Percentiles rank a stretch among this genome's conserved stretches.
Evolutionary conservation across 768 basidiomycete genomes (phyloP).

Genomic region (Phlebiopsis gigantea): DNA sequence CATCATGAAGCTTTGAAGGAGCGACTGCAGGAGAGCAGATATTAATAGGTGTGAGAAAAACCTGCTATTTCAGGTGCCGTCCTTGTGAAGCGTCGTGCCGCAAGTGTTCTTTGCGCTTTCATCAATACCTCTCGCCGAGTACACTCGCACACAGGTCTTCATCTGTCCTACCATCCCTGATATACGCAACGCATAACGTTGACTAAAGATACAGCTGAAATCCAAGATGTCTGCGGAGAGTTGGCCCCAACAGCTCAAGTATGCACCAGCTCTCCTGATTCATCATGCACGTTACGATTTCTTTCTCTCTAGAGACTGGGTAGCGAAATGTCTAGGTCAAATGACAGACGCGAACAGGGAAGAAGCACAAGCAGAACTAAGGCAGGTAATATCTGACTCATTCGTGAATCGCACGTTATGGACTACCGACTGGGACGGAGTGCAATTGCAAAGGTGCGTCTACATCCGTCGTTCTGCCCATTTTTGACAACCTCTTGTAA

Average conservation of each 20-base stretch:
- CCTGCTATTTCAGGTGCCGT: neutral
- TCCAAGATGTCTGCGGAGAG: slow-evolving; percentile 42
- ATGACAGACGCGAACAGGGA: slow-evolving; percentile 84
- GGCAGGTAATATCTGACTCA: slow-evolving; percentile 93
- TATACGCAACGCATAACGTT: neutral
- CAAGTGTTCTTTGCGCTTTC: neutral
- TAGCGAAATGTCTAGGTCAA: slow-evolving; percentile 86
- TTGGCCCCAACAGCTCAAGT: slow-evolving; percentile 82
- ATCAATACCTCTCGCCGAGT: neutral
- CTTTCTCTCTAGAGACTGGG: slow-evolving; percentile 75
- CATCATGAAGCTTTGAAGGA: neutral
- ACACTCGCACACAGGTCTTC: neutral
- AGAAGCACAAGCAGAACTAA: slow-evolving; percentile 90
- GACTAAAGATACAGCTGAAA: neutral
- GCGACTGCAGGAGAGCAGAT: neutral
- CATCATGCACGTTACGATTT: no score
- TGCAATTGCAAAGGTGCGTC: slow-evolving; percentile 80
- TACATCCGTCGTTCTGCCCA: slow-evolving; percentile 5
- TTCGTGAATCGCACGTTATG: slow-evolving; percentile 79
- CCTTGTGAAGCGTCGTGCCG: neutral
- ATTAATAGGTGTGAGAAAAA: neutral
- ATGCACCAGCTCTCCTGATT: slow-evolving; percentile 18
- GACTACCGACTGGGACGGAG: slow-evolving; percentile 90
- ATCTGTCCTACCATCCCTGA: neutral
- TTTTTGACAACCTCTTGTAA: slow-evolving; percentile 6